Conservation (phyloP, 768 basidiomycete species). For the Naganishia onofrii region DNA sequence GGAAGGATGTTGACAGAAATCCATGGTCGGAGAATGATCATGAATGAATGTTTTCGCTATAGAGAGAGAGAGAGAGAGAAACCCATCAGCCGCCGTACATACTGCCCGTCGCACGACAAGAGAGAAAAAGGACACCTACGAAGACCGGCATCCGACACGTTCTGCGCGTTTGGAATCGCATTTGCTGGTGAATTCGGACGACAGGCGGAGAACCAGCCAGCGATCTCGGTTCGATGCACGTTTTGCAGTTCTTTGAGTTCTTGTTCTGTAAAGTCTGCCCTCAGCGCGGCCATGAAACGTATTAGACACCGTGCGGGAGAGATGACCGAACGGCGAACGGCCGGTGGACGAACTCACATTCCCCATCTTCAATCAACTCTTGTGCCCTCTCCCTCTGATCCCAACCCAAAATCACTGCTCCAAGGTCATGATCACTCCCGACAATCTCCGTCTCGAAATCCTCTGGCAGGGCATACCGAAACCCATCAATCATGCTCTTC, state of each 20-base stretch:
- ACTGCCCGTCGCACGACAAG: neutral
- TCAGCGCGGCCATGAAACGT: neutral
- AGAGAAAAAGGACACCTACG: neutral
- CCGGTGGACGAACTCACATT: slow-evolving; percentile 38
- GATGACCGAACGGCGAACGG: too few relatives aligned
- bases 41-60: slow-evolving; percentile 47
- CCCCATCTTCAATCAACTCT: slow-evolving; percentile 43
- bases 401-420: slow-evolving; percentile 46
- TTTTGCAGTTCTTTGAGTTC: slow-evolving; percentile 45
- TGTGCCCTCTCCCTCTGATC: slow-evolving; percentile 48
- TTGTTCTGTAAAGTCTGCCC: slow-evolving; percentile 42
- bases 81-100: too few relatives aligned
- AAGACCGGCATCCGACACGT: slow-evolving; percentile 36
- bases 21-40: slow-evolving; percentile 47
- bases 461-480: slow-evolving; percentile 40
- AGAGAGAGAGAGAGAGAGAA: too few relatives aligned
- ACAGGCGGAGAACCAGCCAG: slow-evolving; percentile 51
- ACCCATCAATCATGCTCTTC: slow-evolving; percentile 41
- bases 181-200: slow-evolving; percentile 47
- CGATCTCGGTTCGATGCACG: slow-evolving; percentile 42
- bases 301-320: neutral
- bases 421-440: slow-evolving; percentile 51
- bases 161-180: slow-evolving; percentile 42
- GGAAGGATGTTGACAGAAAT: slow-evolving; percentile 50
- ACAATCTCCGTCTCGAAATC: slow-evolving; percentile 44